Conservation (phyloP, 371 early-diverging fungal species). For the Mucor lusitanicus region DNA sequence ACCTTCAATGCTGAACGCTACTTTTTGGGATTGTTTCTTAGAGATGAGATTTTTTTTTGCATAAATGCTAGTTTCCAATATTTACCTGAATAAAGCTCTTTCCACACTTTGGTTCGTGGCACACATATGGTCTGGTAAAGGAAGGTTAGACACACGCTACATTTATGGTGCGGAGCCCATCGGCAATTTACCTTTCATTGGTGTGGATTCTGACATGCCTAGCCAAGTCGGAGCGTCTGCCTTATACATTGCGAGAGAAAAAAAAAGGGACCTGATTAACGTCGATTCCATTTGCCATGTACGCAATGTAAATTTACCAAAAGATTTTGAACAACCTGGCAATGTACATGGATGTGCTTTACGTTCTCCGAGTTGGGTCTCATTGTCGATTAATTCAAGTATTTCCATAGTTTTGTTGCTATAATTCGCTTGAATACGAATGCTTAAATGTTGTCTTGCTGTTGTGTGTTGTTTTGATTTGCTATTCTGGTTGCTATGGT, state of each 20-base stretch:
- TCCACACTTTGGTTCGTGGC: constrained; percentile 63
- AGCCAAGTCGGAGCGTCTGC: constrained; percentile 73
- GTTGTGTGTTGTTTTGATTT: too few species aligned
- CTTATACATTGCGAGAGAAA: constrained; percentile 13
- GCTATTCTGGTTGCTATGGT: not conserved
- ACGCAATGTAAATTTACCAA: constrained; percentile 21
- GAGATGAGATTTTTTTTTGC: not conserved
- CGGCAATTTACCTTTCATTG: constrained; percentile 56
- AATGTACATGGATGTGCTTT: constrained; percentile 36
- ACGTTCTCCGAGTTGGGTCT: constrained; percentile 30
- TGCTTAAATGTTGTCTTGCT: not conserved
- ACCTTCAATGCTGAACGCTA: constrained; percentile 80
- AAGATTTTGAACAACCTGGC: constrained; percentile 35
- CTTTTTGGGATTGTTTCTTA: not conserved
- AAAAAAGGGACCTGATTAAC: constrained; percentile 1
- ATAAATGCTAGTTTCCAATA: not conserved
- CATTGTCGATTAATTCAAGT: constrained; percentile 62
- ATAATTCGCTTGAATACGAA: not conserved
- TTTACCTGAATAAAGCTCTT: constrained; percentile 75
- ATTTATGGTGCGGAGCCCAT: constrained; percentile 4
- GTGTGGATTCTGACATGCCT: constrained; percentile 82
- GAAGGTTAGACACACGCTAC: constrained; percentile 20
- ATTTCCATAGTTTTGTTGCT: constrained; percentile 52
- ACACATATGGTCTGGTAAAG: constrained; percentile 62
- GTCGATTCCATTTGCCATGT: not conserved